A percentile compares a stretch with the other conserved stretches of the same genome.
Conservation (phyloP, 805 yeast species). For the Yamadazyma philogaea region DNA sequence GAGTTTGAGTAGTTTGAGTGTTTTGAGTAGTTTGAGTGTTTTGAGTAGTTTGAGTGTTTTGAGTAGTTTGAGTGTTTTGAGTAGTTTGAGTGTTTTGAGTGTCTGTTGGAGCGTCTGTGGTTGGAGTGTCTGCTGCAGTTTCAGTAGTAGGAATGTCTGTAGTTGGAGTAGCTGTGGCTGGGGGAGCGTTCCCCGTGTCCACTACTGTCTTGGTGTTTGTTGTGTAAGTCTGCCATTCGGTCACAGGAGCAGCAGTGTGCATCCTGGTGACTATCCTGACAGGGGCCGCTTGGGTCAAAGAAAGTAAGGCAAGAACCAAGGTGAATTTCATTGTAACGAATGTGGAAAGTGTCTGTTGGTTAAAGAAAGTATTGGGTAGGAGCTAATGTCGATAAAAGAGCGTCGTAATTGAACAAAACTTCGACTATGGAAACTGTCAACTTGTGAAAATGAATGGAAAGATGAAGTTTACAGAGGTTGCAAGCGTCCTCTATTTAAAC, state of each 20-base stretch:
- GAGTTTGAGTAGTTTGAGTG: constrained; percentile 7
- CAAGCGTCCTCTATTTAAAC: neutral
- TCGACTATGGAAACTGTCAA: too few species aligned
- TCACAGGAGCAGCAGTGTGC: constrained; percentile 28
- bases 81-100: constrained; percentile 11
- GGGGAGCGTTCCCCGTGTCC: constrained; percentile 19
- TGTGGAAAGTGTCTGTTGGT: neutral
- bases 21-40: constrained; percentile 10
- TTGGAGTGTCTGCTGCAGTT: constrained; percentile 11
- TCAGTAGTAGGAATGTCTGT: constrained; percentile 14
- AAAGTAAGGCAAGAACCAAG: constrained; percentile 17
- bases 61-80: constrained; percentile 7
- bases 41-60: constrained; percentile 11
- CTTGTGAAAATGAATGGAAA: neutral
- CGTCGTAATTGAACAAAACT: neutral
- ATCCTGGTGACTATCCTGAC: constrained; percentile 19
- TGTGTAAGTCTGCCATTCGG: constrained; percentile 22
- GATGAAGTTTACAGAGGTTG: neutral
- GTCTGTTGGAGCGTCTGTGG: constrained; percentile 9
- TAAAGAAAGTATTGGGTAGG: constrained; percentile 6
- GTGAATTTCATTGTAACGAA: constrained; percentile 13
- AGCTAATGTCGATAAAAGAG: neutral
- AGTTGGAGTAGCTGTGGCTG: constrained; percentile 12
- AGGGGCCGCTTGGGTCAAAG: constrained; percentile 24
- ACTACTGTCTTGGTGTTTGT: constrained; percentile 17